These are phyloP conservation scores for Tetraselmis chui DNA, from an alignment of 139 green algal genomes.

Conservation along the genomic window DNA sequence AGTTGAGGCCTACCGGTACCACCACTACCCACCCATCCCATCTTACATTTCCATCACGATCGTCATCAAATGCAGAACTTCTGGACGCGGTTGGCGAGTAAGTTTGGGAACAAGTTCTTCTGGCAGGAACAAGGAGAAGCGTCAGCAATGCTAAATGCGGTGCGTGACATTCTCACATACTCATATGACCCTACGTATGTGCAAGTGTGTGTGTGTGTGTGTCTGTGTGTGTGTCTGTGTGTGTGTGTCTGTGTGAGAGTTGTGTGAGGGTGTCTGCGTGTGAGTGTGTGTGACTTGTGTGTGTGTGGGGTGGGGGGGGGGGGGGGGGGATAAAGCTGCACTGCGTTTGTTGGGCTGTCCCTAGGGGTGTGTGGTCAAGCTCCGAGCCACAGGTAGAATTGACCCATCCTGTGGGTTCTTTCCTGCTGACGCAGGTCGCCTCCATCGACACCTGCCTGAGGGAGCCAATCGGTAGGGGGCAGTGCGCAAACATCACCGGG, in stretches of 20 bases:
- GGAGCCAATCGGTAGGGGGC: slow-evolving; percentile 52
- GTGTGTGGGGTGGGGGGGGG: too few relatives aligned
- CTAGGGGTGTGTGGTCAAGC: background rate
- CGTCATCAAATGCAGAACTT: slow-evolving; percentile 82
- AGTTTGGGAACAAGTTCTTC: slow-evolving; percentile 95
- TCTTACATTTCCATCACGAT: too few relatives aligned
- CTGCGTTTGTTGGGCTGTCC: background rate
- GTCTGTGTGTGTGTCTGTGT: too few relatives aligned
- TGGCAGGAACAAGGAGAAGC: slow-evolving; percentile 86
- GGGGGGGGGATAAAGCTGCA: too few relatives aligned
- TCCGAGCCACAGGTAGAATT: background rate
- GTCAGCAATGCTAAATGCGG: slow-evolving; percentile 72
- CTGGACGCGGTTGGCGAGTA: slow-evolving; percentile 81
- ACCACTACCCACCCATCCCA: too few relatives aligned
- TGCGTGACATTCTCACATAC: slow-evolving; percentile 38
- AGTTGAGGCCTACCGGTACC: too few relatives aligned
- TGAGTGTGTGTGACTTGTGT: too few relatives aligned
- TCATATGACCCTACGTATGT: too few relatives aligned
- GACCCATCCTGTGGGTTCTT: too few relatives aligned
- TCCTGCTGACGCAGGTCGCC: slow-evolving; percentile 35
- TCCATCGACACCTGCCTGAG: slow-evolving; percentile 71
- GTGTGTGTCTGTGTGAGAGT: background rate
- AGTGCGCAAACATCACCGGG: slow-evolving; percentile 52
- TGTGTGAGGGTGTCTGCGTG: background rate
- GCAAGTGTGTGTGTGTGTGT: too few relatives aligned